A percentile compares a stretch with the other conserved stretches of the same genome.
Conservation (phyloP, 2,329 filamentous ascomycete species). For the Sporothrix sp. region DNA sequence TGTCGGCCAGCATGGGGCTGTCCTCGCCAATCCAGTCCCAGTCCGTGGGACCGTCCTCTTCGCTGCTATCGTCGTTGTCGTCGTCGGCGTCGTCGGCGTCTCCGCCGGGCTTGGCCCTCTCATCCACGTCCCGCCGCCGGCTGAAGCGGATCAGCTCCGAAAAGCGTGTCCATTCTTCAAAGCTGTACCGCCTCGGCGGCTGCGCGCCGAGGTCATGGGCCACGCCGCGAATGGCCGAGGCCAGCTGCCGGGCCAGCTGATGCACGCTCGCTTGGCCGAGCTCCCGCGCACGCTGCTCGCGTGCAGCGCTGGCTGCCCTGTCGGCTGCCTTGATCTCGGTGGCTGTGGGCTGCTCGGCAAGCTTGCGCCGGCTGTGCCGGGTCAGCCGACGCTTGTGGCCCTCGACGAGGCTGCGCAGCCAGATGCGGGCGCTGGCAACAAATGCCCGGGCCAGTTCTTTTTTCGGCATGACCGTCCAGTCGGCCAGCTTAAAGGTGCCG, state of each 20-base stretch:
- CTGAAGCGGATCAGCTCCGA: conserved; percentile 53
- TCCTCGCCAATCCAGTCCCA: conserved; percentile 67
- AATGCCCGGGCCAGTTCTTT: conserved; percentile 37
- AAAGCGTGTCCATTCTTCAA: conserved; percentile 61
- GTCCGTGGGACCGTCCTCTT: conserved; percentile 48
- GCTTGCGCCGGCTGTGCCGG: conserved; percentile 31
- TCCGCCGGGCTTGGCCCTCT: not conserved
- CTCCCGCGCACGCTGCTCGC: not conserved
- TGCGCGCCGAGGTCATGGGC: conserved; percentile 42
- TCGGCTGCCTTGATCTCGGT: not conserved
- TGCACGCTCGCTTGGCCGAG: conserved; percentile 21
- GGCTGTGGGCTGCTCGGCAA: conserved; percentile 12
- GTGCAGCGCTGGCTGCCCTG: not conserved
- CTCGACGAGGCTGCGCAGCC: conserved; percentile 29
- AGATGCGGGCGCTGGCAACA: conserved; percentile 26
- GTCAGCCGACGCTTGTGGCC: conserved; percentile 26
- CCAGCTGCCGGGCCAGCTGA: conserved; percentile 45
- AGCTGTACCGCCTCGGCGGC: conserved; percentile 45
- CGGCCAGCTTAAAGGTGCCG: conserved; percentile 50
- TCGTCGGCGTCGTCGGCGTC: not conserved
- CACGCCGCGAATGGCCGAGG: conserved; percentile 44
- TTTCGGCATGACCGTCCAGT: conserved; percentile 57
- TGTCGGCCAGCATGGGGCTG: conserved; percentile 54
- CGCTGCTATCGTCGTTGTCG: conserved; percentile 20
- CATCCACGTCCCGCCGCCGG: conserved; percentile 14